These are phyloP conservation scores for Fremontodendron californicum DNA, from an alignment of 345 rosid genomes.

Conservation along the genomic window DNA sequence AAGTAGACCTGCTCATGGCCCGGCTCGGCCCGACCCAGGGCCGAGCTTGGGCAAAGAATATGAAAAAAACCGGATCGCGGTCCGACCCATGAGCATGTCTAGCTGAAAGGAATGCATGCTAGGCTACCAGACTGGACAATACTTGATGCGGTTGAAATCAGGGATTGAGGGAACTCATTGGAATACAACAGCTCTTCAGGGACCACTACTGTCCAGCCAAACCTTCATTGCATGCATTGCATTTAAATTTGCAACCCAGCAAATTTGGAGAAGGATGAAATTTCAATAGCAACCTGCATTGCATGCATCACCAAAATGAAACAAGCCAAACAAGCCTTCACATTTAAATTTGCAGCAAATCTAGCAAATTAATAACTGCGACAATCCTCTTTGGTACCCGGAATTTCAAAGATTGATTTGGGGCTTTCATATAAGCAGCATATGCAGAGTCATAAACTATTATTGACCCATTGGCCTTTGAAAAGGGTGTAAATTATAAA, in stretches of 20 bases:
- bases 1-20: no score
- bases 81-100: no score
- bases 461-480: conserved; percentile 65
- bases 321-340: background rate
- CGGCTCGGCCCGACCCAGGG: no score
- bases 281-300: conserved; percentile 85
- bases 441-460: conserved; percentile 73
- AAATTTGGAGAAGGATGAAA: conserved; percentile 79
- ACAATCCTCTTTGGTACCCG: conserved; percentile 76
- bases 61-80: no score
- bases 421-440: conserved; percentile 63
- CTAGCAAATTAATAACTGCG: background rate
- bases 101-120: no score
- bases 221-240: no score
- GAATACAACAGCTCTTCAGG: conserved; percentile 66
- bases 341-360: background rate
- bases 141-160: conserved; percentile 71
- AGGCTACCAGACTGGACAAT: conserved; percentile 73
- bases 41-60: no score
- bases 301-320: background rate
- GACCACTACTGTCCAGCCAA: conserved; percentile 86
- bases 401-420: conserved; percentile 70
- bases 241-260: conserved; percentile 85
- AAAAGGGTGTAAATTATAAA: no score
- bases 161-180: conserved; percentile 63